Evolutionary conservation across 2,329 filamentous ascomycete species (phyloP).

Genomic region (Neonectria magnoliae): DNA sequence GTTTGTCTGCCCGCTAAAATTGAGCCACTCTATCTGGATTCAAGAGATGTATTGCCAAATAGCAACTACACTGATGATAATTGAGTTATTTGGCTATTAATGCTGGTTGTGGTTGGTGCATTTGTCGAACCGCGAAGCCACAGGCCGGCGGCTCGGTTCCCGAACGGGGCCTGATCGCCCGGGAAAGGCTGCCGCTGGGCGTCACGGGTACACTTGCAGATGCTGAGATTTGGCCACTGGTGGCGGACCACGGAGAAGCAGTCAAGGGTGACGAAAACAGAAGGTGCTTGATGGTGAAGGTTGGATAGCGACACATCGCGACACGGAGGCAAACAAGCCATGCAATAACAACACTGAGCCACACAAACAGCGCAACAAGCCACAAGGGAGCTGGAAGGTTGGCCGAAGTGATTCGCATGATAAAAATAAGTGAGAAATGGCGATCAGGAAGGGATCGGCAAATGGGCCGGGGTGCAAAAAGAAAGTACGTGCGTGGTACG

Average conservation of each 20-base stretch:
- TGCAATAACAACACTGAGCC: conserved; percentile 10
- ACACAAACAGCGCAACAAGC: conserved; percentile 1
- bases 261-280: conserved; percentile 1
- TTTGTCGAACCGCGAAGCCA: conserved; percentile 8
- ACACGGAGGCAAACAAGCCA: conserved; percentile 23
- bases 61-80: not conserved
- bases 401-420: conserved; percentile 13
- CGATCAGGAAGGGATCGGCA: conserved; percentile 19
- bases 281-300: not conserved
- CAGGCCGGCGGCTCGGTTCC: conserved; percentile 16
- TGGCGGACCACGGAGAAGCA: not conserved
- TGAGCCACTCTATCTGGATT: not conserved
- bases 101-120: not conserved
- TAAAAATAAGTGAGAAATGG: conserved; percentile 24
- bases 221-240: conserved; percentile 9
- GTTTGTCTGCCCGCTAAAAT: not conserved
- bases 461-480: conserved; percentile 11
- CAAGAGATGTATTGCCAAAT: not conserved
- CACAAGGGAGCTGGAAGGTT: not conserved
- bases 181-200: conserved; percentile 13
- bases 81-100: not conserved
- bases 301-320: not conserved
- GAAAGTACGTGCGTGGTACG: not conserved
- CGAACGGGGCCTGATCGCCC: conserved; percentile 20
- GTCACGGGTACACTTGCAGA: conserved; percentile 9